These are phyloP conservation scores for Malus hybrid DNA, from an alignment of 331 rosid genomes.

Conservation along the genomic window DNA sequence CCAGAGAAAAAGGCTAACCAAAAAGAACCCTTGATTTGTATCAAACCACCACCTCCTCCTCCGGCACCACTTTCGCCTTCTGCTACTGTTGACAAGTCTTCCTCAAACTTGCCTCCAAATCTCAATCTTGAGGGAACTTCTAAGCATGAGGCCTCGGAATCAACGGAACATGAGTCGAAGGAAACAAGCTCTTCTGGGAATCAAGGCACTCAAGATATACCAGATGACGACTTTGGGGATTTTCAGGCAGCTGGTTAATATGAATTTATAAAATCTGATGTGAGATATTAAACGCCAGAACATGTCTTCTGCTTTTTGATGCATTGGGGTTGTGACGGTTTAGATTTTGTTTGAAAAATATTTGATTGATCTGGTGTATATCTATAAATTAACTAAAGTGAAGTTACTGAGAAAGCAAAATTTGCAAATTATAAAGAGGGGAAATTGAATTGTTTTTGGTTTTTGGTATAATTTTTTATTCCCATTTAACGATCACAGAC, in stretches of 20 bases:
- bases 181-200: constrained; percentile 24
- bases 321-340: constrained; percentile 17
- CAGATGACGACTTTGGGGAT: constrained; percentile 91
- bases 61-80: constrained; percentile 59
- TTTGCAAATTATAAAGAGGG: background rate
- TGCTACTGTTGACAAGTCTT: constrained; percentile 27
- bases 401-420: background rate
- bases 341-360: constrained; percentile 6
- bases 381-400: background rate
- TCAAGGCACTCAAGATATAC: constrained; percentile 47
- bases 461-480: background rate
- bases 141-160: constrained; percentile 22
- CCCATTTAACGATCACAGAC: no score
- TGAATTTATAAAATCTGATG: background rate
- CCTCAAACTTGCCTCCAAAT: constrained; percentile 27
- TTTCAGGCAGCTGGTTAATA: constrained; percentile 73
- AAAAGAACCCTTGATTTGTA: constrained; percentile 42
- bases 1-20: constrained; percentile 45
- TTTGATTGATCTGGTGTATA: constrained; percentile 9
- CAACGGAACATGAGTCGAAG: constrained; percentile 30
- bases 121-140: constrained; percentile 44
- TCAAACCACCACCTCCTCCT: constrained; percentile 85
- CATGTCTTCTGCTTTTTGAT: constrained; percentile 2
- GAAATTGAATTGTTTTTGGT: background rate
- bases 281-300: constrained; percentile 2